Evolutionary conservation across 225 moss, liverwort and hornwort genomes (phyloP), one percentile per base, ranked within the genome.

Genomic region (Rhytidiadelphus loreus): DNA sequence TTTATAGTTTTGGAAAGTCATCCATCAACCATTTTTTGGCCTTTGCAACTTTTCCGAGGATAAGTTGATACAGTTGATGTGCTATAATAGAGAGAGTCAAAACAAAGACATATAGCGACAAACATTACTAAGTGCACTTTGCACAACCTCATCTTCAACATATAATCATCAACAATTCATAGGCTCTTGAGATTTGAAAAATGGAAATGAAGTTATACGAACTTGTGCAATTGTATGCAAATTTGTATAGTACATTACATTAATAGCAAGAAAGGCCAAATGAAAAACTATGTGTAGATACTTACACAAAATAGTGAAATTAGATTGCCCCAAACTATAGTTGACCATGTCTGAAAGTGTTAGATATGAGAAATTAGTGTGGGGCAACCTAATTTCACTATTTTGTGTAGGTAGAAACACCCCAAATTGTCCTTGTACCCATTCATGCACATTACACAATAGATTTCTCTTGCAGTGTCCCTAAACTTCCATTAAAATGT

Each of bases 21-120:
- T 50, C 0, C 2, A 16, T 17, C 2, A 4, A 75, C 8, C 14
- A 21, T 2, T 0, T 52, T 50, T 33, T 52, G 13, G 3, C 19
- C 1, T 44, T 3, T 17, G 2, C 9, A 46, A 6, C 5, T 52
- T 76, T 50, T n/a, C 20, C 0, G 22, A 0, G 52, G 33, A 29
- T 32, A 52, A 25, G 25, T 37, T 39, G 8, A 39, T 11, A 4
- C 5, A 33, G 13, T 12, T 75, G 22, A 32, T 76, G 52, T 13
- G 4, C 7, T 3, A 28, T 5, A 10, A 5, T 52, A 33, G 5
- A 75, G 6, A 50, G 12, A 32, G 8, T 50, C 5, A 13, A 53
- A 74, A 53, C 13, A 9, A 35, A 52, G 33, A 52, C 22, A 7
- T 48, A 74, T 19, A 29, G 17, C 2, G 8, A 65, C 4, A 24